Conservation (phyloP, 2,329 filamentous ascomycete species). For the Colletotrichum godetiae region DNA sequence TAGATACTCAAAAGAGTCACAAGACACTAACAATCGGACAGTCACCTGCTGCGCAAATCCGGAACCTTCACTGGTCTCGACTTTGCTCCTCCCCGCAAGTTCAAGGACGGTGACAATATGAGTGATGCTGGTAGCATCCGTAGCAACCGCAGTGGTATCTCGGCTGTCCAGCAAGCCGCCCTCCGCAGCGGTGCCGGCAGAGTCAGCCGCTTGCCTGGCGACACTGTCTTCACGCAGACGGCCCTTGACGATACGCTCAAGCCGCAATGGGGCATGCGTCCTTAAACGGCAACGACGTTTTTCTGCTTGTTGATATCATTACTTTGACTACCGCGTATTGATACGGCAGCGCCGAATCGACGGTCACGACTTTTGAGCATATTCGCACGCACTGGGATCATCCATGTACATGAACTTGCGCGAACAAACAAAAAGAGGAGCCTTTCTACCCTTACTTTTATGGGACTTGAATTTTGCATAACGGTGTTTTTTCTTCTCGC, state of each 20-base stretch:
- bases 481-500: conserved; percentile 33
- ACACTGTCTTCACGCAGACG: conserved; percentile 81
- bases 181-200: conserved; percentile 87
- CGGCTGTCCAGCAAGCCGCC: conserved; percentile 73
- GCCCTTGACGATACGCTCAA: conserved; percentile 72
- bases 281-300: conserved; percentile 41
- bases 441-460: neutral
- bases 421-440: conserved; percentile 6
- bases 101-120: conserved; percentile 70
- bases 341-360: conserved; percentile 36
- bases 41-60: conserved; percentile 80
- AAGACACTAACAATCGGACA: conserved; percentile 44
- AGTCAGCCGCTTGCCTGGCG: conserved; percentile 84
- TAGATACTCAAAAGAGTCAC: neutral
- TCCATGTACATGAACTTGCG: conserved; percentile 32
- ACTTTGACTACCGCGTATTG: conserved; percentile 29
- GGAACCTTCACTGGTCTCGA: conserved; percentile 82
- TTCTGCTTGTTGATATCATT: conserved; percentile 34
- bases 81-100: conserved; percentile 82
- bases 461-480: conserved; percentile 9
- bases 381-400: conserved; percentile 23
- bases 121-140: conserved; percentile 75
- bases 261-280: conserved; percentile 68
- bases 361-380: conserved; percentile 30
- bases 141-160: conserved; percentile 82